phyloP scores from a whole-genome alignment of 169 alveolate genomes.

The Babesia microti region DNA sequence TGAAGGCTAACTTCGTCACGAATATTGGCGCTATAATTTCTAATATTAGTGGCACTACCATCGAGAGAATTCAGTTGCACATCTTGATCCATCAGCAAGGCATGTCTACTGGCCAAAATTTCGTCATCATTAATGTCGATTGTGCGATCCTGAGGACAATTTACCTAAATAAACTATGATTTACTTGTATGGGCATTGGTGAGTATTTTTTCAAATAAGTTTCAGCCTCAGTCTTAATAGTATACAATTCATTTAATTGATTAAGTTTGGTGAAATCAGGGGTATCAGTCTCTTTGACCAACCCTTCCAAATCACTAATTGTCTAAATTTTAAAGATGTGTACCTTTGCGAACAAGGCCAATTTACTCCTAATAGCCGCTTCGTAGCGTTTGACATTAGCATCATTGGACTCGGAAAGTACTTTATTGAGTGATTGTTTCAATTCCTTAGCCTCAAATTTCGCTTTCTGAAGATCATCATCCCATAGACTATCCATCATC shows the following conservation, averaged over 20 bases:
- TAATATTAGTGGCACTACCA: constrained; percentile 51
- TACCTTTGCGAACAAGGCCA: constrained; percentile 36
- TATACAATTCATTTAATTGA: no score
- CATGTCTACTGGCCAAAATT: constrained; percentile 20
- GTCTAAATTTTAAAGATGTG: constrained; percentile 7
- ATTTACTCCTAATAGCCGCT: constrained; percentile 33
- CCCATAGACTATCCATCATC: constrained; percentile 41
- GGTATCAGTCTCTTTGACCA: constrained; percentile 19
- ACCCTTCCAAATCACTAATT: constrained; percentile 23
- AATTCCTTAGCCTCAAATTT: constrained; percentile 5
- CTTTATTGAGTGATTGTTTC: constrained; percentile 9
- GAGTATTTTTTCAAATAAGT: no score
- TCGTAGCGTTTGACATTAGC: constrained; percentile 11
- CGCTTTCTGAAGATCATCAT: constrained; percentile 32
- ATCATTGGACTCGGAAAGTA: constrained; percentile 9
- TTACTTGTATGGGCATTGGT: no score
- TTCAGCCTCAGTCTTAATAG: no score
- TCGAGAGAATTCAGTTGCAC: constrained; percentile 52
- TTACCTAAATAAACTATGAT: no score
- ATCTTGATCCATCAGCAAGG: constrained; percentile 56
- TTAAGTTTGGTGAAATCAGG: no score
- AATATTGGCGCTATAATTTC: constrained; percentile 52
- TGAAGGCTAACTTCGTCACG: constrained; percentile 54
- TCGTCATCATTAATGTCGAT: constrained; percentile 4
- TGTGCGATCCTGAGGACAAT: no score